phyloP scores from a whole-genome alignment of 495 filamentous ascomycete genomes.

The Xylaria acuta region DNA sequence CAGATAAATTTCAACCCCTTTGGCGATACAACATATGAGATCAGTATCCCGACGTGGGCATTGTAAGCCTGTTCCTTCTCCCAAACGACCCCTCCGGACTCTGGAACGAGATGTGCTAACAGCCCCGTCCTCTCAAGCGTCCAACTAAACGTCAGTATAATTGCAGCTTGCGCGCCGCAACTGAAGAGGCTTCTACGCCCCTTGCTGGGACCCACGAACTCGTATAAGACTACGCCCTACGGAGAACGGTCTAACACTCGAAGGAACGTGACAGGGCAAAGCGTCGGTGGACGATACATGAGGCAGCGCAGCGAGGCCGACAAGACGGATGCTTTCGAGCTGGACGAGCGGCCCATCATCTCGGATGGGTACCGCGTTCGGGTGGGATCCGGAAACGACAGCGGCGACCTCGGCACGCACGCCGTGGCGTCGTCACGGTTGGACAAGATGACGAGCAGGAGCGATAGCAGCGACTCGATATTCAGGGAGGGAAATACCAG shows the following conservation, averaged over 20 bases:
- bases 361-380: background rate
- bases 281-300: slow-evolving; percentile 13
- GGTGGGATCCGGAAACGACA: background rate
- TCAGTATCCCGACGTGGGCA: slow-evolving; percentile 38
- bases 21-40: background rate
- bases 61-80: slow-evolving; percentile 36
- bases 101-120: slow-evolving; percentile 20
- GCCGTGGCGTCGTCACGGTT: background rate
- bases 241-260: background rate
- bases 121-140: slow-evolving; percentile 32
- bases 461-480: slow-evolving; percentile 16
- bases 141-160: slow-evolving; percentile 54
- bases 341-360: slow-evolving; percentile 17
- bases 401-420: background rate
- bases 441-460: background rate
- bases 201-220: slow-evolving; percentile 33
- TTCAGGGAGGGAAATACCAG: background rate
- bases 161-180: slow-evolving; percentile 54
- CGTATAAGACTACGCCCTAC: slow-evolving; percentile 11
- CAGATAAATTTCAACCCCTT: slow-evolving; percentile 29
- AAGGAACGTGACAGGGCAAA: slow-evolving; percentile 11
- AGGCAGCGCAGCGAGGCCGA: slow-evolving; percentile 3
- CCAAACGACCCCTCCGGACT: background rate
- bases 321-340: slow-evolving; percentile 19
- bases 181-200: slow-evolving; percentile 49